Evolutionary conservation across 2,329 filamentous ascomycete species (phyloP), one percentile per base, ranked within the genome.

Genomic region (Calcarisporium arbuscula): DNA sequence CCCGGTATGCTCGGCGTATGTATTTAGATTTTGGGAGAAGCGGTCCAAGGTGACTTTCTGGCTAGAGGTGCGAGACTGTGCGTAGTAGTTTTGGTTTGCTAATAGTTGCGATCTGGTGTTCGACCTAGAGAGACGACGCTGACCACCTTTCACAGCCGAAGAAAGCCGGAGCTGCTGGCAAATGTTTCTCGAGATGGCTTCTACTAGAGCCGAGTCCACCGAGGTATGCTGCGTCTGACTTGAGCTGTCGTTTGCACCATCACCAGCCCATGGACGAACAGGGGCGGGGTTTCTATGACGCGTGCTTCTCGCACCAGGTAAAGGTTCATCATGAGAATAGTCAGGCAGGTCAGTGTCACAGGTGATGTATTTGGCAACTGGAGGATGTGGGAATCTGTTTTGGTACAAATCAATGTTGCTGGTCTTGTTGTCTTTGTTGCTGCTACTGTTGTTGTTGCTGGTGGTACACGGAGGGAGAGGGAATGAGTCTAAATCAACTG

Each of bases 181-280:
- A 20, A 72, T 52, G 27, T 57, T 64, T 34, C 65, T 60, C 15
- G 62, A 60, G 27, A 70, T 62, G 5, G 67, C 61, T 37, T 67
- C 61, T 40, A 66, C 61, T 11, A 64, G 56, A 8, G 55, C 52
- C 12, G 61, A 54, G 35, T 69, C 64, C 16, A 57, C 32, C 41
- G 56, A 44, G 48, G 43, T 19, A 16, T 53, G 51, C 26, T 57
- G 60, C 12, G 55, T 47, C 7, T 41, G 46, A 12, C 39, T 41
- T 18, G 39, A 17, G 19, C 35, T 16, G 12, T 43, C 42, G 11
- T 19, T 22, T 4, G 43, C 34, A 23, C 41, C 40, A 30, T 49
- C 41, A 28, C 35, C 38, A 28, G 46, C 18, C 20, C 39, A 38
- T n/a, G 19, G 28, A 8, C 30, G 41, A 16, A 31, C 21, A 20